These are phyloP conservation scores for Neofusicoccum cordaticola DNA, from an alignment of 2,329 filamentous ascomycete genomes.

Conservation along the genomic window DNA sequence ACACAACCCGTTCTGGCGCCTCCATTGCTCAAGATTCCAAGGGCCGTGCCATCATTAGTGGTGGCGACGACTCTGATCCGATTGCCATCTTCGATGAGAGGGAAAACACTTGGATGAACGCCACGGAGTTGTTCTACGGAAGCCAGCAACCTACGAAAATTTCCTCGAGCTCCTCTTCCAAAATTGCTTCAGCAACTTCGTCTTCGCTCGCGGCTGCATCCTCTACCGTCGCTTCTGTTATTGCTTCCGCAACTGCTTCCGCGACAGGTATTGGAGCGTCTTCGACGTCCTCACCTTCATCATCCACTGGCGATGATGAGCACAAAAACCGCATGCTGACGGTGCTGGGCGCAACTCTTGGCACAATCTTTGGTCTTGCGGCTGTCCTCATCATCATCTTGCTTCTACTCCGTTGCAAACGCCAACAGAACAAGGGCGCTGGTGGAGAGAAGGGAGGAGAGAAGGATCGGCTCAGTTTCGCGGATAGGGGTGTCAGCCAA, in stretches of 20 bases:
- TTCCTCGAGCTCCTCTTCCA: constrained; percentile 1
- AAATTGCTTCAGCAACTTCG: constrained; percentile 28
- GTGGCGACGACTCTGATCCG: constrained; percentile 62
- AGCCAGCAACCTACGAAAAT: constrained; percentile 31
- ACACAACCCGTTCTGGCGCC: constrained; percentile 62
- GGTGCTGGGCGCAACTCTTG: constrained; percentile 78
- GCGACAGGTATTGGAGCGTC: constrained; percentile 19
- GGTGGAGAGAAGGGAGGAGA: constrained; percentile 55
- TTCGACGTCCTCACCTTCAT: constrained; percentile 17
- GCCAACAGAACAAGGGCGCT: constrained; percentile 57
- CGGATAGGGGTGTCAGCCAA: constrained; percentile 43
- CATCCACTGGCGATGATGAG: constrained; percentile 26
- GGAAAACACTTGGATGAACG: constrained; percentile 75
- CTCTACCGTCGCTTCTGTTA: constrained; percentile 34
- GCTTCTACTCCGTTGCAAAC: constrained; percentile 61
- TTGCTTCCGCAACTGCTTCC: constrained; percentile 24
- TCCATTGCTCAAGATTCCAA: constrained; percentile 66
- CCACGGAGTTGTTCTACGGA: constrained; percentile 57
- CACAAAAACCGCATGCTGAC: constrained; percentile 51
- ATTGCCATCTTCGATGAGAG: constrained; percentile 75
- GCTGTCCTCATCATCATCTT: constrained; percentile 70
- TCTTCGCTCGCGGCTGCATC: constrained; percentile 23
- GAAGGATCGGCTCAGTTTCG: constrained; percentile 49
- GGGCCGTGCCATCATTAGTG: constrained; percentile 73
- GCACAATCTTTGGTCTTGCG: constrained; percentile 73